Evolutionary conservation across 1,284 basidiomycete genomes (phyloP), one percentile per base, ranked within the genome.

Genomic region (Cryptococcus amylolentus): DNA sequence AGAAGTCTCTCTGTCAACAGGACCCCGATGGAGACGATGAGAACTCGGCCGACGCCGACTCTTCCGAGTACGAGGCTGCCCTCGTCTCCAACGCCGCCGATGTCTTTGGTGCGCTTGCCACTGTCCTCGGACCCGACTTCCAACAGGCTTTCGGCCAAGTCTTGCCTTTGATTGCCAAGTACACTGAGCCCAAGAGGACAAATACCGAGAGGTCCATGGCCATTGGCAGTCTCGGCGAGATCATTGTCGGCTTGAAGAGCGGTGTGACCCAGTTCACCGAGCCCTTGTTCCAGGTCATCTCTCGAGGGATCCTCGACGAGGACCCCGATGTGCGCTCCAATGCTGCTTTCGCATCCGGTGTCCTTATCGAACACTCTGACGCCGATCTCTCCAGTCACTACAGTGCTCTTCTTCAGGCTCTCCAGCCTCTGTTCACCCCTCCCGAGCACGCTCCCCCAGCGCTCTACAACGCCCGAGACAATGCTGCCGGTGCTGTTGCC

Each of bases 51-150:
- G 79, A 80, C 42, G 76, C 73, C 52, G 83, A 84, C 60, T 88
- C 89, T 65, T 94, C 94, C 6, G 96, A 99, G 79, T 97, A 95
- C 76, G 96, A 98, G 78, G 91, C 93, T 14, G 89, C 95, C 44
- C 83, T 99, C 57, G 89, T 98, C 73, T 91, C 90, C 38, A 88
- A 93, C 39, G 95, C 96, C 27, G 88, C 88, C 50, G 96, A 99
- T 76, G 86, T 99, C 54, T 94, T 98, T 54, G 87, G 94, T 58
- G 84, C 91, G 6, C 81, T 99, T 69, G 91, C 95, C 37, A 87
- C 85, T 61, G 88, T 87, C 26, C 84, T 97, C 16, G 93, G 92
- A 12, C 64, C 82, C 37, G 91, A 92, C 77, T 98, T 98, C 70
- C 82, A 84, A n/a, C 84, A 84, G 57, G 87, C 89, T 16, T 95